These are phyloP conservation scores for Hemerocallis citrina DNA, from an alignment of 106 monocot species.

Conservation along the genomic window DNA sequence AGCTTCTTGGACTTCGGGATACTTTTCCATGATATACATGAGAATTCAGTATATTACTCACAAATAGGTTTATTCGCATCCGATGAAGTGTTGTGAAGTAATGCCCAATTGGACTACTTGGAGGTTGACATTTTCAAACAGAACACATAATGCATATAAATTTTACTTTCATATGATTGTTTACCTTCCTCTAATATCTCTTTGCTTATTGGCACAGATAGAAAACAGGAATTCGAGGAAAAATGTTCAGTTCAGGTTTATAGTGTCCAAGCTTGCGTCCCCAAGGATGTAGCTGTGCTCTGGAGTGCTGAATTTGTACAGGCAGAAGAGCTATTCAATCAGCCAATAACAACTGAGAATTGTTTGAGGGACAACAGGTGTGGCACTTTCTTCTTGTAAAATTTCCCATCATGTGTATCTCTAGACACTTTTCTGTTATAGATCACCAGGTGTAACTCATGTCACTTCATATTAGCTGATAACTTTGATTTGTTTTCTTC, in stretches of 20 bases:
- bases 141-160: too few species aligned
- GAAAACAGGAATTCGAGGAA: conserved; percentile 53
- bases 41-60: too few species aligned
- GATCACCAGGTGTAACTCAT: neutral
- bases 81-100: too few species aligned
- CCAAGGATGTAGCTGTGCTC: conserved; percentile 74
- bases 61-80: too few species aligned
- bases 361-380: conserved; percentile 94
- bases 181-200: neutral
- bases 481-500: conserved; percentile 1
- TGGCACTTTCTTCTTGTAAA: neutral
- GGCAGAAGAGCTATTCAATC: conserved; percentile 82
- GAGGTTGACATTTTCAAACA: too few species aligned
- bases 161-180: too few species aligned
- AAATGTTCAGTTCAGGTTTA: conserved; percentile 88
- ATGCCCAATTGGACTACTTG: too few species aligned
- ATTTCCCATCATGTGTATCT: neutral
- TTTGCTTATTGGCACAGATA: conserved; percentile 36
- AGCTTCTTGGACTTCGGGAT: too few species aligned
- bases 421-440: neutral
- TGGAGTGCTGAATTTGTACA: conserved; percentile 96
- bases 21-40: too few species aligned
- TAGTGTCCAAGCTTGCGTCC: conserved; percentile 84
- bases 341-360: conserved; percentile 52
- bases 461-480: too few species aligned